Evolutionary conservation across 1,139 yeast species (phyloP).

Genomic region (Yamadazyma triangularis): DNA sequence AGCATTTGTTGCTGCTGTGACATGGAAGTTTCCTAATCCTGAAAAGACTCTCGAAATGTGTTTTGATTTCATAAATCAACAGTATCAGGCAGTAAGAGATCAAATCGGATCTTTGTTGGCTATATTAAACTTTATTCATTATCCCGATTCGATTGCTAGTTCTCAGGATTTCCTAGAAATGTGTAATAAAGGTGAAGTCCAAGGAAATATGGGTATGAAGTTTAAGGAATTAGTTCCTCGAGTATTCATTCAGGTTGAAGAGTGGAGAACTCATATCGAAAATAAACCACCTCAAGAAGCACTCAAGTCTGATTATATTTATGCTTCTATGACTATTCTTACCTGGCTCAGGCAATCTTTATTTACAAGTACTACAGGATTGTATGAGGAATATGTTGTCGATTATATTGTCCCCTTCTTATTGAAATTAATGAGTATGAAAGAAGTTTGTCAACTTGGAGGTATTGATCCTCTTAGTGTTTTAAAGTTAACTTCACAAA

Average conservation of each 20-base stretch:
- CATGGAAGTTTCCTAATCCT: conserved; percentile 56
- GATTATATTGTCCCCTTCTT: conserved; percentile 64
- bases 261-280: conserved; percentile 34
- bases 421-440: conserved; percentile 59
- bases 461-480: conserved; percentile 53
- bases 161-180: conserved; percentile 40
- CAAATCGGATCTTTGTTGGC: conserved; percentile 66
- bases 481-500: conserved; percentile 54
- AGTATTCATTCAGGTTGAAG: conserved; percentile 42
- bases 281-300: conserved; percentile 41
- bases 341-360: conserved; percentile 41
- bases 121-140: conserved; percentile 49
- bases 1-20: conserved; percentile 49
- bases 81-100: conserved; percentile 72
- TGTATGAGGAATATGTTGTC: conserved; percentile 34
- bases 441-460: conserved; percentile 80
- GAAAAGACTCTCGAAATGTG: conserved; percentile 46
- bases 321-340: conserved; percentile 42
- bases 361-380: conserved; percentile 35
- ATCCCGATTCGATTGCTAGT: conserved; percentile 44
- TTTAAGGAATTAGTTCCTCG: conserved; percentile 16
- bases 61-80: conserved; percentile 50
- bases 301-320: conserved; percentile 43
- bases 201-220: background rate
- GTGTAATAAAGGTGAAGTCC: conserved; percentile 25